A percentile compares a stretch with the other conserved stretches of the same genome.
Evolutionary conservation across 495 filamentous ascomycete genomes (phyloP).

Genomic region (Daldinia childiae): DNA sequence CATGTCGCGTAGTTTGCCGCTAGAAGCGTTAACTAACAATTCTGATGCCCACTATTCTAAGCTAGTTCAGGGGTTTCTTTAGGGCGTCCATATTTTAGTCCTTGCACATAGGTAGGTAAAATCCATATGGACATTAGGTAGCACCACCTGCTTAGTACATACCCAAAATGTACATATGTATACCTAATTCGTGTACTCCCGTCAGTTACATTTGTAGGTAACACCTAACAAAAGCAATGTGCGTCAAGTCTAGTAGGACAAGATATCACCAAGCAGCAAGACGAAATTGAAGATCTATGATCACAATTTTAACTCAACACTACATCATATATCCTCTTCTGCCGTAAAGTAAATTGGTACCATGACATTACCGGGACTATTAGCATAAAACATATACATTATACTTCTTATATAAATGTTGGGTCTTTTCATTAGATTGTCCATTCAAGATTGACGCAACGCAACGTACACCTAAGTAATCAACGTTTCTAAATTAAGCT

Average conservation of each 20-base stretch:
- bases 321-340: slow-evolving; percentile 16
- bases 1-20: slow-evolving; percentile 20
- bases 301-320: slow-evolving; percentile 31
- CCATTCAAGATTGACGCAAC: not conserved
- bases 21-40: slow-evolving; percentile 17
- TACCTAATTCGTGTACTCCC: not conserved
- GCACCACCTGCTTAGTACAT: not conserved
- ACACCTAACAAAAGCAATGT: not conserved
- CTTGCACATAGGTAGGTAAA: slow-evolving; percentile 2
- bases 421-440: not conserved
- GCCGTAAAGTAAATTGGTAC: slow-evolving; percentile 6
- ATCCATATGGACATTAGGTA: not conserved
- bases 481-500: slow-evolving; percentile 34
- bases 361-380: slow-evolving; percentile 27
- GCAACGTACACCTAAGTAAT: not conserved
- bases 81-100: slow-evolving; percentile 4
- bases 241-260: slow-evolving; percentile 24
- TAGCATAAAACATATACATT: slow-evolving; percentile 10
- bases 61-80: slow-evolving; percentile 35
- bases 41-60: slow-evolving; percentile 17
- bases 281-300: slow-evolving; percentile 37
- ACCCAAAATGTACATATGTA: not conserved
- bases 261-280: slow-evolving; percentile 21
- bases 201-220: not conserved
- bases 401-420: slow-evolving; percentile 11